Evolutionary conservation across 73 alveolate species (phyloP).

Genomic region (Paramecium caudatum): DNA sequence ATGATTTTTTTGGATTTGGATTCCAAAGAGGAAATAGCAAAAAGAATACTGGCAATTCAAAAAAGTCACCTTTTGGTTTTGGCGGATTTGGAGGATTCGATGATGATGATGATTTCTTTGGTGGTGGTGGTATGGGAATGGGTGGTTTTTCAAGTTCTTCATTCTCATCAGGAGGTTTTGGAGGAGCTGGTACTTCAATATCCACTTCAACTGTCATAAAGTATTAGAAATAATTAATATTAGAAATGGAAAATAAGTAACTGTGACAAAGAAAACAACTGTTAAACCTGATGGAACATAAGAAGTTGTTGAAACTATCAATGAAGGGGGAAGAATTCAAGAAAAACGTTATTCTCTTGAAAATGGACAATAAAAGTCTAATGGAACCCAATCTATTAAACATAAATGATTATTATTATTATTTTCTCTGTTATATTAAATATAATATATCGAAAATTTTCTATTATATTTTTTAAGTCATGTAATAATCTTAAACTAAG

Average conservation of each 20-base stretch:
- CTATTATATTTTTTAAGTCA: no score
- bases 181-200: conserved; percentile 9
- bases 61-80: conserved; percentile 3
- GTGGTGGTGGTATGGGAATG: no score
- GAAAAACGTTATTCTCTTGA: conserved; percentile 44
- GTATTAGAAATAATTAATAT: not conserved
- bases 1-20: not conserved
- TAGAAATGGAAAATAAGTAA: conserved; percentile 56
- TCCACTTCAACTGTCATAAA: conserved; percentile 15
- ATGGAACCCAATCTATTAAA: not conserved
- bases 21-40: not conserved
- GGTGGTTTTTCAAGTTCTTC: conserved; percentile 4
- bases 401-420: not conserved
- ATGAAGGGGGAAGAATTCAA: conserved; percentile 10
- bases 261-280: conserved; percentile 48
- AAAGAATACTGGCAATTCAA: not conserved
- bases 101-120: conserved; percentile 4
- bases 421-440: no score
- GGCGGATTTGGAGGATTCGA: conserved; percentile 25
- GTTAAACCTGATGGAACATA: conserved; percentile 32
- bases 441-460: no score
- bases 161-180: not conserved
- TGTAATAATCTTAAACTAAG: no score
- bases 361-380: conserved; percentile 13
- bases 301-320: conserved; percentile 53